Evolutionary conservation across 495 filamentous ascomycete genomes (phyloP).

Genomic region (Trypethelium eluteriae): DNA sequence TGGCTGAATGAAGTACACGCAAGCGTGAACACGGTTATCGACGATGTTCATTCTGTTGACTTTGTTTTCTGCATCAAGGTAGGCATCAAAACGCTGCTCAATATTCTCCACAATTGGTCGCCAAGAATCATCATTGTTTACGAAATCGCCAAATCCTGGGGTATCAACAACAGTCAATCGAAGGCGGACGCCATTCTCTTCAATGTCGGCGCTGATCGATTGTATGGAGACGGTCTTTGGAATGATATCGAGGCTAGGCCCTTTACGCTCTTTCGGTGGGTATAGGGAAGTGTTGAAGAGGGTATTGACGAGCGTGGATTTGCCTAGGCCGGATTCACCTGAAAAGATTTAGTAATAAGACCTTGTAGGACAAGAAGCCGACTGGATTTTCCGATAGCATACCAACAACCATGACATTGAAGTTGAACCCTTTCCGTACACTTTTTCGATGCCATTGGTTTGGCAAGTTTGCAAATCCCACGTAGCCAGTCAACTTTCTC

Average conservation of each 20-base stretch:
- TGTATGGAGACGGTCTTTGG: conserved; percentile 99
- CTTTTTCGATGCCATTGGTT: conserved; percentile 99
- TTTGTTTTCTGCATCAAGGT: conserved; percentile 98
- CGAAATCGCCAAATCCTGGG: conserved; percentile 96
- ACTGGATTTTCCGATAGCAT: conserved; percentile 32
- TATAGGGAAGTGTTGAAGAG: conserved; percentile 99
- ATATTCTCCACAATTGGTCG: conserved; percentile 98
- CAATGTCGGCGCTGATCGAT: conserved; percentile 96
- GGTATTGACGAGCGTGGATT: conserved; percentile 98
- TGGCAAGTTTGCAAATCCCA: conserved; percentile 96
- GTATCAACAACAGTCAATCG: conserved; percentile 96
- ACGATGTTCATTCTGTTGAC: conserved; percentile 99
- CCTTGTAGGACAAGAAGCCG: not conserved
- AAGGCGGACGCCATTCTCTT: conserved; percentile 96
- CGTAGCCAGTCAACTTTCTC: conserved; percentile 95
- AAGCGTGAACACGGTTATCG: conserved; percentile 96
- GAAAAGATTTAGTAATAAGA: conserved; percentile 19
- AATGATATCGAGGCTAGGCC: conserved; percentile 92
- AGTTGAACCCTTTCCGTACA: conserved; percentile 99
- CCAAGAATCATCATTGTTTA: conserved; percentile 99
- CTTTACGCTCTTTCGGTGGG: conserved; percentile 95
- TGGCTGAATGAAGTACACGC: conserved; percentile 98
- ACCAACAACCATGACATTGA: conserved; percentile 99
- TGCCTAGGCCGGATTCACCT: conserved; percentile 99
- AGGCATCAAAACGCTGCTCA: conserved; percentile 95